Base-by-base conservation (phyloP, 352 stramenopile species). In the Pythium brassicae region DNA sequence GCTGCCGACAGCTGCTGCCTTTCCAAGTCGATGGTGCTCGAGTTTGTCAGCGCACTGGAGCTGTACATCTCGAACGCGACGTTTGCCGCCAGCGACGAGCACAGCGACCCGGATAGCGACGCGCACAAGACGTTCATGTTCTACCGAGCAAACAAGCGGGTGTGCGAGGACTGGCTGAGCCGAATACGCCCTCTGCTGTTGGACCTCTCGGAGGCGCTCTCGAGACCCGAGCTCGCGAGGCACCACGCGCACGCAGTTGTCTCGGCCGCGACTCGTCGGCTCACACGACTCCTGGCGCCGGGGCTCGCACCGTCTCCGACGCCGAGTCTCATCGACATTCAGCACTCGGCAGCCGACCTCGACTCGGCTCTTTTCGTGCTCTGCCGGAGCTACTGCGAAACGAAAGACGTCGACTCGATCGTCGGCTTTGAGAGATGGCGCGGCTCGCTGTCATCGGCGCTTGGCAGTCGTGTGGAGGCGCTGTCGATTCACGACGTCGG, bases 131-230 rank as follows among this genome's bases (percentile, higher is more conserved):
- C 65, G 0, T 42, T 58, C 19, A 35, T 73, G 15, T 90, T 90
- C 48, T 90, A 78, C 65, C 72, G 64, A 63, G 74, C 78, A 17
- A 90, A 90, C 52, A 78, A 73, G 19, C 65, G 63, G 27, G 80
- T 90, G 25, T 90, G 80, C 59, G 75, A 87, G 29, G 80, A 88
- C 42, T 90, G 80, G 80, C 65, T 90, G 32, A 72, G 69, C 32
- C 69, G 78, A 19, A 87, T 88, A 34, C 76, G 77, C 14, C 74
- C 78, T 26, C 68, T 71, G 20, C 65, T 89, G 2, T 46, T 77
- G 23, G 69, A 75, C 11, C 71, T 89, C 42, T 73, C 76, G 17
- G 65, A 53, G 11, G 42, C 53, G 35, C 55, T 59, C 2, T 51
- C 51, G 2, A 71, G 55, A 2, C 65, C 65, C 25, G 68, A 75